Evolutionary conservation across 2,329 filamentous ascomycete genomes (phyloP), one percentile per base, ranked within the genome.

Genomic region (Penicillium sp.): DNA sequence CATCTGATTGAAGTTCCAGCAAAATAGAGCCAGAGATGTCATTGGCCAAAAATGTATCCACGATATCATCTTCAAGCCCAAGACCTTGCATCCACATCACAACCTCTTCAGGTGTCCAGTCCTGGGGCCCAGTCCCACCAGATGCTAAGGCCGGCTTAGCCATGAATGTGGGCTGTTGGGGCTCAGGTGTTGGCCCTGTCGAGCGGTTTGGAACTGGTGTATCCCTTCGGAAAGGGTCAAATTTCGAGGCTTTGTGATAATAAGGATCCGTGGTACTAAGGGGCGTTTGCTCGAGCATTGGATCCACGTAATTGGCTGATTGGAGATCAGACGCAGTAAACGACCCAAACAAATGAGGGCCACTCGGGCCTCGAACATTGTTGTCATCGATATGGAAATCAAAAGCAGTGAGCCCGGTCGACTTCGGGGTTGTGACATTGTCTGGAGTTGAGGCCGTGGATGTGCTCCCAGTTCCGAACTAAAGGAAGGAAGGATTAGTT

Each of bases 1-100:
- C 90, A 15, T 37, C 34, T 3, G 56, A 95, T 88, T 95, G 89
- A 38, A 98, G 74, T n/a, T 91, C 89, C 45, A 95, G 82, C 19
- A 97, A 74, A 49, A 97, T 87, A 4, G 82, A 78, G 13, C 91
- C 91, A 24, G 85, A 88, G 67, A 98, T 96, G 64, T 98, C 91
- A 67, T 98, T 94, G 61, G 85, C 80, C 54, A 90, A 78, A 62
- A 98, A 96, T 59, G 85, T 87, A 62, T 94, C 84, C 10, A 93
- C 84, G 44, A 91, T 77, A 7, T 21, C 32, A 8, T 56, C 32
- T 4, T 60, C 51, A 6, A 53, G 44, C 0, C 32, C 31, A 2
- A 40, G 19, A 9, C 6, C 39, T n/a, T 49, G 51, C 45, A 57
- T 28, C 53, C 53, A 57, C 12, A 3, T 3, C 2, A 48, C 55